Evolutionary conservation across 441 rosid genomes (phyloP).

Genomic region (Bruguiera hainesii): DNA sequence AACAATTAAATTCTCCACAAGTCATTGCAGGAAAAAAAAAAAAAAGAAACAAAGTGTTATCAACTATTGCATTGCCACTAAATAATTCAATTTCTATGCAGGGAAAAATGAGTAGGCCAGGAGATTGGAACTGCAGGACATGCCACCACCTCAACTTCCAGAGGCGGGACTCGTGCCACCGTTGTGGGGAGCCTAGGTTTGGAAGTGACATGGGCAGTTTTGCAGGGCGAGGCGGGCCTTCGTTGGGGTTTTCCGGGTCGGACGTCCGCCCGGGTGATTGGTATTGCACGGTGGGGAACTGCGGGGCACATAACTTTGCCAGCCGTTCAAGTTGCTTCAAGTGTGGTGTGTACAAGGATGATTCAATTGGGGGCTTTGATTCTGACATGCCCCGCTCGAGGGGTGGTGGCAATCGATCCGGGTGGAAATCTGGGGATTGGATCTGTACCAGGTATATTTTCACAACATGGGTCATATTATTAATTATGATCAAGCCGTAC

Average conservation of each 20-base stretch:
- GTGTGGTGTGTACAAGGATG: conserved; percentile 75
- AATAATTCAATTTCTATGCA: neutral
- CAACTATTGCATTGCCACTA: neutral
- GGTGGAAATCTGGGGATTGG: conserved; percentile 98
- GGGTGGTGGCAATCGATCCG: conserved; percentile 44
- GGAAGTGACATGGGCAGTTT: conserved; percentile 34
- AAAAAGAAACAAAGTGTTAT: neutral
- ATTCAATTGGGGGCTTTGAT: conserved; percentile 35
- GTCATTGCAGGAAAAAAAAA: neutral
- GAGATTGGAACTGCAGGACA: conserved; percentile 96
- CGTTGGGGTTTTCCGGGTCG: conserved; percentile 64
- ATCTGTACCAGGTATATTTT: conserved; percentile 64
- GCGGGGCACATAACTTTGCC: conserved; percentile 92
- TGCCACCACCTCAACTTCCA: conserved; percentile 96
- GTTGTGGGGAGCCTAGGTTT: conserved; percentile 65
- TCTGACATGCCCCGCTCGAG: conserved; percentile 51
- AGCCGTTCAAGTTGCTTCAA: conserved; percentile 90
- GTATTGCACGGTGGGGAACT: conserved; percentile 73
- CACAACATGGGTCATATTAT: too few species aligned
- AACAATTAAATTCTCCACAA: neutral
- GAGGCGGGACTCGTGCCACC: conserved; percentile 85
- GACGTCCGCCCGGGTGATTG: conserved; percentile 97
- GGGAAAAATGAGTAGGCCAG: conserved; percentile 75
- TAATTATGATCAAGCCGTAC: too few species aligned
- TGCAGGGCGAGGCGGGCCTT: conserved; percentile 42